Conservation (phyloP, 495 filamentous ascomycete genomes). For the Amphirosellinia nigrospora region DNA sequence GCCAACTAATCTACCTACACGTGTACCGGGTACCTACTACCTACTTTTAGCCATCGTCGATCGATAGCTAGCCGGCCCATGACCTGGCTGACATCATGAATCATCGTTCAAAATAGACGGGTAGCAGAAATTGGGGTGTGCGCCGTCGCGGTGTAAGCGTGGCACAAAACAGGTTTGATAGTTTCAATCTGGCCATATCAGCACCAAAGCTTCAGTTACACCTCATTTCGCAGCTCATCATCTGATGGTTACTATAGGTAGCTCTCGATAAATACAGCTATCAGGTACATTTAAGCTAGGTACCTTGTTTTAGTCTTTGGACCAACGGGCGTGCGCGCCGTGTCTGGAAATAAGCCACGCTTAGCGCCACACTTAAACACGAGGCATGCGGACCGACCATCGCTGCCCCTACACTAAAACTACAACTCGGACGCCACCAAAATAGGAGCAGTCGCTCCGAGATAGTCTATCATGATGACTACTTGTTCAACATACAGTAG, state of each 20-base stretch:
- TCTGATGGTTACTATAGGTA: too few relatives aligned
- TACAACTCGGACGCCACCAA: neutral
- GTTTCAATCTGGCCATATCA: neutral
- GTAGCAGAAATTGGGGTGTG: conserved; percentile 12
- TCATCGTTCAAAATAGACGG: conserved; percentile 4
- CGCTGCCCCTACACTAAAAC: neutral
- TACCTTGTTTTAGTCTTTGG: neutral
- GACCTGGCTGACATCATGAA: conserved; percentile 17
- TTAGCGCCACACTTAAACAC: conserved; percentile 16
- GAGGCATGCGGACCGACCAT: neutral
- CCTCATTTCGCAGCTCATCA: neutral
- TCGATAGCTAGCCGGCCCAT: conserved; percentile 9
- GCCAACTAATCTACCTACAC: conserved; percentile 15
- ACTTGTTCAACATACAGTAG: neutral
- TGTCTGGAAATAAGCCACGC: neutral
- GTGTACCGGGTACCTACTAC: neutral
- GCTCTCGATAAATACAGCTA: too few relatives aligned
- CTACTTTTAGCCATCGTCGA: conserved; percentile 10
- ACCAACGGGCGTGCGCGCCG: neutral
- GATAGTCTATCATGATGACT: neutral
- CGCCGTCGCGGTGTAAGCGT: conserved; percentile 9
- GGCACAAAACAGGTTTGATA: conserved; percentile 13
- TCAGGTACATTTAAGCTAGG: conserved; percentile 11
- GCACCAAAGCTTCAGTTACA: neutral
- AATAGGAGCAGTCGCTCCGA: neutral